phyloP scores from a whole-genome alignment of 164 flowering plant species.

The Vitis rupestris region DNA sequence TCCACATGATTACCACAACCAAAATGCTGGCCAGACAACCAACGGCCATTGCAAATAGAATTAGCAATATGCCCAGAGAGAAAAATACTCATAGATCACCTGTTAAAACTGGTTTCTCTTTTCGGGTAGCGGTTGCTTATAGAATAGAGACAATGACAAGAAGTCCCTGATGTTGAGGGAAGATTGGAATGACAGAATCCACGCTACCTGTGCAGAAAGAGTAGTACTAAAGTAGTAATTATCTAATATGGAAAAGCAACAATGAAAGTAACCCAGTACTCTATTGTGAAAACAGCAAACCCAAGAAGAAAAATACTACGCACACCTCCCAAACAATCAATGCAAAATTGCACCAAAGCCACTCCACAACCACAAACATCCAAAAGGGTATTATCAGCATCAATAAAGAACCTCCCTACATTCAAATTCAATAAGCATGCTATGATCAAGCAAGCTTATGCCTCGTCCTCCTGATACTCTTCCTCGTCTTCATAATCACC shows the following conservation, averaged over 20 bases:
- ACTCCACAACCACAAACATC: neutral
- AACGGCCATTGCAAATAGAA: too few relatives aligned
- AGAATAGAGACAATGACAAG: neutral
- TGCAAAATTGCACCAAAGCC: neutral
- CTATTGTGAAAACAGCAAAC: too few relatives aligned
- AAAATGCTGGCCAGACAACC: too few relatives aligned
- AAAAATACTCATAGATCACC: too few relatives aligned
- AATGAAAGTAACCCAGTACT: neutral
- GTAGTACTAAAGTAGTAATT: too few relatives aligned
- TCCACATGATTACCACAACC: too few relatives aligned
- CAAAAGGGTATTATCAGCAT: neutral
- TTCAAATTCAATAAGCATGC: too few relatives aligned
- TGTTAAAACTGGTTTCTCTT: neutral
- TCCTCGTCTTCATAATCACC: constrained; percentile 30
- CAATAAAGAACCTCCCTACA: too few relatives aligned
- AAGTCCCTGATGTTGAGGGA: too few relatives aligned
- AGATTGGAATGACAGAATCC: neutral
- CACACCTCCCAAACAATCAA: neutral
- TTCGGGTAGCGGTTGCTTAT: neutral
- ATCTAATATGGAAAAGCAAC: neutral
- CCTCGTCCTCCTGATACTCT: constrained; percentile 17
- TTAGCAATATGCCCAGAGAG: too few relatives aligned
- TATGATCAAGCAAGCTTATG: neutral
- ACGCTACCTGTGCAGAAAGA: neutral
- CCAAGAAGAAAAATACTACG: too few relatives aligned